A percentile compares a stretch with the other conserved stretches of the same genome.
Conservation (phyloP, 2,329 filamentous ascomycete genomes). For the Diaporthe citrichinensis region DNA sequence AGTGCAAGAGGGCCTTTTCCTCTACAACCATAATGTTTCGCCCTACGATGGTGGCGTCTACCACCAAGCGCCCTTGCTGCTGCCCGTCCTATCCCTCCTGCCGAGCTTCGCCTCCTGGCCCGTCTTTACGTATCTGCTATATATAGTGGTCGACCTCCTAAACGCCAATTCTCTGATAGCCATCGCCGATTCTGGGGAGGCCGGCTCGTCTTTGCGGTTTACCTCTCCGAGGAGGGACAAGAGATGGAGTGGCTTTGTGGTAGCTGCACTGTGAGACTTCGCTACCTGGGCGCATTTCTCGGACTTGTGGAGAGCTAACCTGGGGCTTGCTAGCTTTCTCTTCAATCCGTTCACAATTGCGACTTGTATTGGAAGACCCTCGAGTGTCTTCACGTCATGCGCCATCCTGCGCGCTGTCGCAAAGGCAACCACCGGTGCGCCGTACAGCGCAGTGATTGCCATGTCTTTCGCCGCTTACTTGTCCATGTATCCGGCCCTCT, state of each 20-base stretch:
- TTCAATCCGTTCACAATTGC: conserved; percentile 96
- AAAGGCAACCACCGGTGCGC: conserved; percentile 81
- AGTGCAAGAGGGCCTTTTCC: conserved; percentile 97
- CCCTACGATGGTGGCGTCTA: conserved; percentile 95
- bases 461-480: conserved; percentile 91
- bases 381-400: conserved; percentile 88
- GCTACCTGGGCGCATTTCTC: neutral
- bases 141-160: conserved; percentile 83
- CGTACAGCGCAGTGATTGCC: conserved; percentile 84
- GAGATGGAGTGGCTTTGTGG: conserved; percentile 79
- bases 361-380: conserved; percentile 91
- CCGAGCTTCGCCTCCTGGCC: conserved; percentile 78
- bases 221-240: conserved; percentile 83
- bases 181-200: conserved; percentile 87
- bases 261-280: conserved; percentile 81
- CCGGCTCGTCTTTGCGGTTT: conserved; percentile 80
- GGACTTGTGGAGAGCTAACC: conserved; percentile 35
- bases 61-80: conserved; percentile 86
- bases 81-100: conserved; percentile 91
- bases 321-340: conserved; percentile 74
- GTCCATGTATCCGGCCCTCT: conserved; percentile 89
- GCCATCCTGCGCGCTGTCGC: conserved; percentile 88
- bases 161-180: conserved; percentile 83
- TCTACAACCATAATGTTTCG: conserved; percentile 96
- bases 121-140: conserved; percentile 84